These are phyloP conservation scores for Globisporangium barbulae DNA, from an alignment of 352 stramenopile genomes.

Conservation along the genomic window DNA sequence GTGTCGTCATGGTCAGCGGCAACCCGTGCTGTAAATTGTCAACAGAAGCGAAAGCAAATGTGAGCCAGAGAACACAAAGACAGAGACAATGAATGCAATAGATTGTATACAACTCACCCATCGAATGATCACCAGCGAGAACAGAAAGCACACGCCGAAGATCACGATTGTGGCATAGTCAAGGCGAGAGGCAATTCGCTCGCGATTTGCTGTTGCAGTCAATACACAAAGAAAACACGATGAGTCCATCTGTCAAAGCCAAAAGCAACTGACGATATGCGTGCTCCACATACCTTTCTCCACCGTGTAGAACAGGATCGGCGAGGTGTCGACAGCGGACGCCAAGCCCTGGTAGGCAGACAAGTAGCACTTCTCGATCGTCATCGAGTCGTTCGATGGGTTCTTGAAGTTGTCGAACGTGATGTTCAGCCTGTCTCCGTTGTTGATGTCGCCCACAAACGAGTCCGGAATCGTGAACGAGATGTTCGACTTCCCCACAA, in stretches of 20 bases:
- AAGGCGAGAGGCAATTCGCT: conserved; percentile 51
- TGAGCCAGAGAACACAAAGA: background rate
- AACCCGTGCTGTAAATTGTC: conserved; percentile 53
- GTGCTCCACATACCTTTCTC: conserved; percentile 20
- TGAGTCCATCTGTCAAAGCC: background rate
- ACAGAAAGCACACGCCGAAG: conserved; percentile 75
- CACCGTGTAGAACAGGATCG: conserved; percentile 40
- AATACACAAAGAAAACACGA: background rate
- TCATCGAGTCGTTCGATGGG: conserved; percentile 50
- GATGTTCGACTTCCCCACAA: conserved; percentile 53
- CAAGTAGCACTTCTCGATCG: conserved; percentile 65
- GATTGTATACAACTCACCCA: conserved; percentile 32
- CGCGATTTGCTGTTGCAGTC: conserved; percentile 28
- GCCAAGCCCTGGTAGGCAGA: conserved; percentile 63
- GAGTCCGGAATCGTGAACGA: conserved; percentile 70
- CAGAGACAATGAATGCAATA: background rate
- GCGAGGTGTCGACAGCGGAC: conserved; percentile 59
- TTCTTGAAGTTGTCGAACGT: conserved; percentile 66
- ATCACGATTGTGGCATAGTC: conserved; percentile 71
- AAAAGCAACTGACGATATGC: background rate
- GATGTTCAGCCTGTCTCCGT: conserved; percentile 67
- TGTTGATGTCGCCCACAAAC: conserved; percentile 60
- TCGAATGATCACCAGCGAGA: conserved; percentile 82
- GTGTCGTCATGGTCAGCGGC: conserved; percentile 72
- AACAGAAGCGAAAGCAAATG: background rate